Conservation (phyloP, 106 monocot genomes). For the Phalaenopsis aphrodite region DNA sequence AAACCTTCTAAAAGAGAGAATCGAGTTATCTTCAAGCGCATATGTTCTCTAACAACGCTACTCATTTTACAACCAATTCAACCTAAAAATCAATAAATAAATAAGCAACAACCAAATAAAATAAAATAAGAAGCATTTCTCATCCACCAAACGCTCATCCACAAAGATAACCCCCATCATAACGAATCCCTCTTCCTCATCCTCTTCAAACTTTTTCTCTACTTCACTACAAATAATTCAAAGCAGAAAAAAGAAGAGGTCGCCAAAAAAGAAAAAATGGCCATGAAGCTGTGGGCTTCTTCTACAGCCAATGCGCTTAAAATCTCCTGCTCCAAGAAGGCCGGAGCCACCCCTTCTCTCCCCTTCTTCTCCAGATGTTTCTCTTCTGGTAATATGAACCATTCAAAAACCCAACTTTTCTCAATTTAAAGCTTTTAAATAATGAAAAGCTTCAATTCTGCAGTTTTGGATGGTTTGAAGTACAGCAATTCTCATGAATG, state of each 20-base stretch:
- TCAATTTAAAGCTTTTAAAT: neutral
- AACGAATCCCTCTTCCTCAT: neutral
- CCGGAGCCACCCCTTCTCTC: neutral
- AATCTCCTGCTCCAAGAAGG: conserved; percentile 20
- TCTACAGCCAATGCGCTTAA: conserved; percentile 83
- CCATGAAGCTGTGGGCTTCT: conserved; percentile 86
- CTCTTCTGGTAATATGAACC: conserved; percentile 37
- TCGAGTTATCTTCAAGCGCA: too few relatives aligned
- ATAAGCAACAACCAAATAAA: too few relatives aligned
- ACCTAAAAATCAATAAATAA: too few relatives aligned
- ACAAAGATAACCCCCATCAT: neutral
- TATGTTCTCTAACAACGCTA: too few relatives aligned
- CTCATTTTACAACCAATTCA: too few relatives aligned
- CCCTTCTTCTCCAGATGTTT: conserved; percentile 72
- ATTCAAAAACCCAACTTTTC: neutral
- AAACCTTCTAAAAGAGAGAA: too few relatives aligned
- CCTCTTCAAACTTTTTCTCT: neutral
- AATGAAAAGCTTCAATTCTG: neutral
- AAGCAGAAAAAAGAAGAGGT: neutral
- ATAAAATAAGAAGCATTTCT: too few relatives aligned
- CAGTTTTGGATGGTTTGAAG: conserved; percentile 82
- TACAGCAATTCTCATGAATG: conserved; percentile 79
- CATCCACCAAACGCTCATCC: neutral
- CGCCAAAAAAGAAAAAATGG: conserved; percentile 31
- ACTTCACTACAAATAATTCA: neutral